Conservation (phyloP, 352 stramenopile species). For the Pythium oligandrum region DNA sequence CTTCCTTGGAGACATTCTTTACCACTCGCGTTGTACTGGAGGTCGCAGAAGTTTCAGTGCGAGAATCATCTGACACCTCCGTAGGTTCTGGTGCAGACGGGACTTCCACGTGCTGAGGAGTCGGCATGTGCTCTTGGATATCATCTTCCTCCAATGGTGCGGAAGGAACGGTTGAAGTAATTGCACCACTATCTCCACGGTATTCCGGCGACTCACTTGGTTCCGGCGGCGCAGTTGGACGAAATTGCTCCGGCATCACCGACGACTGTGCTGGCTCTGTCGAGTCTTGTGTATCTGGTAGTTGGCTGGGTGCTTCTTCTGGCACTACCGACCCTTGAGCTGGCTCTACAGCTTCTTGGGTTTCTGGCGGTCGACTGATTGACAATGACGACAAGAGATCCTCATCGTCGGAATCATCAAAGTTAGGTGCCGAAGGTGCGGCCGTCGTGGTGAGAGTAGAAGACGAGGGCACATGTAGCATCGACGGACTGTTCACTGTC, state of each 20-base stretch:
- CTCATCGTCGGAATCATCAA: slow-evolving; percentile 40
- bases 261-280: too few relatives aligned
- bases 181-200: slow-evolving; percentile 1
- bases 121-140: slow-evolving; percentile 4
- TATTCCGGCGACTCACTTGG: slow-evolving; percentile 19
- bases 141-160: slow-evolving; percentile 21
- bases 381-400: neutral
- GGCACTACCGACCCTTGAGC: too few relatives aligned
- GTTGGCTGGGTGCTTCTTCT: too few relatives aligned
- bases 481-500: too few relatives aligned
- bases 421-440: slow-evolving; percentile 33
- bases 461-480: too few relatives aligned
- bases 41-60: too few relatives aligned
- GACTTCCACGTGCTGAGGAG: neutral
- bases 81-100: slow-evolving; percentile 4
- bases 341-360: too few relatives aligned
- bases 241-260: neutral
- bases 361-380: too few relatives aligned
- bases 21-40: neutral
- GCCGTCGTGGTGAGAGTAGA: slow-evolving; percentile 6
- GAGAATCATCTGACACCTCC: too few relatives aligned
- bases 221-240: slow-evolving; percentile 14
- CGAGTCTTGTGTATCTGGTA: too few relatives aligned
- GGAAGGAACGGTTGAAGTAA: slow-evolving; percentile 8
- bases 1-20: neutral